Evolutionary conservation across 148 eudicot species (phyloP).

Genomic region (Simmondsia chinensis): DNA sequence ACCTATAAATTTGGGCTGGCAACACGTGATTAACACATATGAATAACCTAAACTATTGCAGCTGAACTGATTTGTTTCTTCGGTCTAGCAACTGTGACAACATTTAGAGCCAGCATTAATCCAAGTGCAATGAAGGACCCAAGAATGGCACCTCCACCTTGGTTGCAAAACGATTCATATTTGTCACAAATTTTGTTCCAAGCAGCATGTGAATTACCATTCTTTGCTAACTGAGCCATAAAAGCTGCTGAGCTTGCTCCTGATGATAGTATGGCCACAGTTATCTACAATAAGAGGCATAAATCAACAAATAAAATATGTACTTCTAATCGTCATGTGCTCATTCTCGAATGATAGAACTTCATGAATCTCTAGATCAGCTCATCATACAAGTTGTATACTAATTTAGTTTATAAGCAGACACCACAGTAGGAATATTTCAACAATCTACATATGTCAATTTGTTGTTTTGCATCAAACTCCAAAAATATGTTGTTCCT

Average conservation of each 20-base stretch:
- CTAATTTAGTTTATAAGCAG: no score
- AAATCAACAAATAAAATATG: background rate
- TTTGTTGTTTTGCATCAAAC: no score
- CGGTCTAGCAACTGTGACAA: constrained; percentile 2
- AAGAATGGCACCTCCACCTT: constrained; percentile 43
- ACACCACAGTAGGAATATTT: no score
- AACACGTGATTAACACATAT: no score
- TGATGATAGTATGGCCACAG: constrained; percentile 35
- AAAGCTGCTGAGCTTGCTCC: constrained; percentile 50
- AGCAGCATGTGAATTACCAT: constrained; percentile 62
- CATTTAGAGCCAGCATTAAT: background rate
- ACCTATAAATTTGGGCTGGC: no score
- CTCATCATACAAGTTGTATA: no score
- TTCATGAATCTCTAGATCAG: no score
- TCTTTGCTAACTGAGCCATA: constrained; percentile 67
- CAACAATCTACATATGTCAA: no score
- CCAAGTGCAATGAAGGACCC: constrained; percentile 44
- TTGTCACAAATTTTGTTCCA: constrained; percentile 83
- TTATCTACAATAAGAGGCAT: constrained; percentile 19
- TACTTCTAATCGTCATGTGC: no score
- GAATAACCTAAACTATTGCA: no score
- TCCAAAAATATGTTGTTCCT: no score
- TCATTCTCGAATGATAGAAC: no score
- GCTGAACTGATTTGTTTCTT: background rate
- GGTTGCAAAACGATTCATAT: constrained; percentile 45